Base-by-base conservation (phyloP, 305 asterid genomes). In the Coffea humblotiana region DNA sequence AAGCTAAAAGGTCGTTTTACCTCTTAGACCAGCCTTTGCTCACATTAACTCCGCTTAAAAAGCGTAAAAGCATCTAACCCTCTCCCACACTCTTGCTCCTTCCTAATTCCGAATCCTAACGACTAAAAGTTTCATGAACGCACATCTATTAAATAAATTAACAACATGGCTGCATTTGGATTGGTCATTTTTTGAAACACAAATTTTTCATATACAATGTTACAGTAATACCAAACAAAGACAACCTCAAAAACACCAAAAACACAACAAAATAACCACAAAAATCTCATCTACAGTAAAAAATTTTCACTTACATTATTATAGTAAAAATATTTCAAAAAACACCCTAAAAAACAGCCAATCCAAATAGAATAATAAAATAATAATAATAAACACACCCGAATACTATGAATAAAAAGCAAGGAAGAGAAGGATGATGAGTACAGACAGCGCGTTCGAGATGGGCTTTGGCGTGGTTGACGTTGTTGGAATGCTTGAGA, bases 381-480 rank as follows among this genome's bases (percentile, higher is more conserved):
- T 37, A 18, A 66, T 14, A 32, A 52, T 15, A 52, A 52, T 15
- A 14, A 5, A 52, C 19, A 52, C 58, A 52, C 2, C 19, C 21
- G 3, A 52, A 52, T 0, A 15, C 6, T 52, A 52, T 52, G 0
- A 2, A 52, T 14, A 18, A 52, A 52, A 52, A 52, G 21, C 58
- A 52, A 52, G 58, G 58, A 52, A 52, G 58, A 14, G 58, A 52
- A 23, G 21, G 16, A 15, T 14, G 14, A 49, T 15, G 58, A 35
- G 63, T 23, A 85, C 91, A 9, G 85, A 93, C 99, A 10, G 93
- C 85, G 70, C 98, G 97, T 76, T 94, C 97, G 13, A 96, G 99
- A 88, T 96, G 98, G 54, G 95, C 75, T 84, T 94, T 92, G 35
- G 99, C 98, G 78, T 96, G 97, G 77, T 94, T 96, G 82, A 94